Evolutionary conservation across 345 rosid species (phyloP), one percentile per base, ranked within the genome.

Genomic region (Moricandia arvensis): DNA sequence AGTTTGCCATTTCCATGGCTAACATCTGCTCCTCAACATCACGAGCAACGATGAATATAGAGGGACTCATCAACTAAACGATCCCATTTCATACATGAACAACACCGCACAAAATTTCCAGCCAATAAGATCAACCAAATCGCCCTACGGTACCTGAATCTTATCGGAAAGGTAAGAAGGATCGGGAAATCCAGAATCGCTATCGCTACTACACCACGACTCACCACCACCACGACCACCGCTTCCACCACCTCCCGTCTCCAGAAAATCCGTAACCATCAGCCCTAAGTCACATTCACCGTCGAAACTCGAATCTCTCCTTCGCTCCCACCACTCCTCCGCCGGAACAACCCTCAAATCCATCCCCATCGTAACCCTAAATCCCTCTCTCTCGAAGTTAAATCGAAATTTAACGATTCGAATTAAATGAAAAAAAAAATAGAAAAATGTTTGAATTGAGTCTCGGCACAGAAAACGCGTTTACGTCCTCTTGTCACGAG

Each of bases 281-380:
- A 89, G 80, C 8, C 91, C 98, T 79, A 91, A 80, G 80, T 94
- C 98, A 55, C 78, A 89, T 81, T 94, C 97, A 82, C 97, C 87
- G 72, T 94, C 97, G 63, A 87, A 86, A 84, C 94, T 91, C 4
- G 85, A 93, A 13, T 85, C 89, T 60, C 87, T 78, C 61, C 68
- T 80, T 68, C 82, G 60, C 4, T 49, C 55, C 86, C 85, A 82
- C 59, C 83, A 83, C 51, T 75, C 88, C 18, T 79, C 69, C 58
- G 86, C 75, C 76, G 83, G 70, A 81, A 82, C 84, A 80, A 82
- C 89, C 77, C 81, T 79, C 77, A 88, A 86, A 45, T 85, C 89
- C 94, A 85, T 86, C 75, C 81, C 73, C 79, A 61, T 71, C 69
- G 55, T 9, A 41, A 45, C n/a, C 49, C 51, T 45, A 45, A 45